These are phyloP conservation scores for Boletellus sp. DNA, from an alignment of 768 basidiomycete genomes.

Conservation along the genomic window DNA sequence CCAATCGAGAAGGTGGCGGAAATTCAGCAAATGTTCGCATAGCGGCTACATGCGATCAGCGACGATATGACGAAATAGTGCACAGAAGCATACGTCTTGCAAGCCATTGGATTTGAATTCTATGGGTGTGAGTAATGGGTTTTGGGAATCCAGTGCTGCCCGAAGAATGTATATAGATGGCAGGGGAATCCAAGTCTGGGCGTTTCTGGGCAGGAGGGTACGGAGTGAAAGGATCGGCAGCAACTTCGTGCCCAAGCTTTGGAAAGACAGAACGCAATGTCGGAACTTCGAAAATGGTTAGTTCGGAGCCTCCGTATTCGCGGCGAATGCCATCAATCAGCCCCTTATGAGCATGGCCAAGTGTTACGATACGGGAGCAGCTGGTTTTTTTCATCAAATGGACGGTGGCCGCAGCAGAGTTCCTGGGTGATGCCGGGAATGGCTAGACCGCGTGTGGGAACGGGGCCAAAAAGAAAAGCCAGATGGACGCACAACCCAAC, in stretches of 20 bases:
- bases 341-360: constrained; percentile 2
- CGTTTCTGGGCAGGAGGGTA: constrained; percentile 5
- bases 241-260: constrained; percentile 30
- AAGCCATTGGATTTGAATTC: constrained; percentile 32
- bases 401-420: constrained; percentile 17
- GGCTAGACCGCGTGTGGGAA: constrained; percentile 15
- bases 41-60: background rate
- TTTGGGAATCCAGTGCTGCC: constrained; percentile 49
- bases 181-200: constrained; percentile 10
- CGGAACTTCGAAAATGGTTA: constrained; percentile 10
- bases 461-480: constrained; percentile 5
- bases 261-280: constrained; percentile 32
- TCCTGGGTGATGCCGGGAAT: constrained; percentile 22
- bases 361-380: constrained; percentile 19
- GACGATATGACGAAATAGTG: background rate
- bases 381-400: constrained; percentile 17
- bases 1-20: constrained; percentile 15
- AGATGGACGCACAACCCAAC: background rate
- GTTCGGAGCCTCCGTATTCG: background rate
- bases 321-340: constrained; percentile 11
- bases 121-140: constrained; percentile 35
- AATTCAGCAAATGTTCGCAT: background rate
- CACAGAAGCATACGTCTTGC: constrained; percentile 27
- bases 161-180: constrained; percentile 20
- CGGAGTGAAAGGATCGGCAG: constrained; percentile 5